A percentile compares a stretch with the other conserved stretches of the same genome.
These are phyloP conservation scores for Mucor indicus DNA, from an alignment of 371 early-diverging fungal species.

Conservation along the genomic window DNA sequence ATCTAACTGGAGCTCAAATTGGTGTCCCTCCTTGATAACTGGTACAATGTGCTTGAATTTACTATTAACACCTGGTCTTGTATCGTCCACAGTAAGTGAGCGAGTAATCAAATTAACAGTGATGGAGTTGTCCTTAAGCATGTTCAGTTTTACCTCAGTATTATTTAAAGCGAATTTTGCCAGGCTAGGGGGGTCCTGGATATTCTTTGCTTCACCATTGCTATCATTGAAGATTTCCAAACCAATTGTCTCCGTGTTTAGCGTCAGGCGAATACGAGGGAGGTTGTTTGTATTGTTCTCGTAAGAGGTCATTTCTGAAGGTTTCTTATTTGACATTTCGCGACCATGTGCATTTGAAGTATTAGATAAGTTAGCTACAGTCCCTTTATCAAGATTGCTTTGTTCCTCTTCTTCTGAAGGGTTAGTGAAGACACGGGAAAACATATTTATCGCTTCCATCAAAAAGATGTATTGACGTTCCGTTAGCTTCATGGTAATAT, in stretches of 20 bases:
- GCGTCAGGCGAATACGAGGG: conserved; percentile 15
- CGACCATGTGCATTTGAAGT: background rate
- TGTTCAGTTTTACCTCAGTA: conserved; percentile 54
- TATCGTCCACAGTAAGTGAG: conserved; percentile 79
- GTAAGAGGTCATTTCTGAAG: background rate
- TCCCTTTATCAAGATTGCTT: background rate
- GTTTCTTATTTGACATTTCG: background rate
- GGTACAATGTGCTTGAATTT: conserved; percentile 85
- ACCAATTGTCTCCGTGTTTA: conserved; percentile 27
- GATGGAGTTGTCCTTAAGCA: conserved; percentile 60
- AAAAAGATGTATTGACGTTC: conserved; percentile 82
- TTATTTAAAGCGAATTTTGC: conserved; percentile 52
- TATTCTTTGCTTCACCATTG: background rate
- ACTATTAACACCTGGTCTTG: conserved; percentile 74
- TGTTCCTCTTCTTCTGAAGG: background rate
- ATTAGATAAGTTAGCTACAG: background rate
- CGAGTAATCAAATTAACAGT: conserved; percentile 68
- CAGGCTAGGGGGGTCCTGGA: conserved; percentile 23
- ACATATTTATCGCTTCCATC: conserved; percentile 62
- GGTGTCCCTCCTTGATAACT: conserved; percentile 34
- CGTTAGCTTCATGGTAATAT: conserved; percentile 78
- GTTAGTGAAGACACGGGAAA: conserved; percentile 32
- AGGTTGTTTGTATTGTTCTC: background rate
- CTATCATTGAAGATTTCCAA: conserved; percentile 29
- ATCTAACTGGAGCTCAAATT: conserved; percentile 41